These are phyloP conservation scores for Exophiala alcalophila DNA, from an alignment of 2,329 filamentous ascomycete genomes.

Conservation along the genomic window DNA sequence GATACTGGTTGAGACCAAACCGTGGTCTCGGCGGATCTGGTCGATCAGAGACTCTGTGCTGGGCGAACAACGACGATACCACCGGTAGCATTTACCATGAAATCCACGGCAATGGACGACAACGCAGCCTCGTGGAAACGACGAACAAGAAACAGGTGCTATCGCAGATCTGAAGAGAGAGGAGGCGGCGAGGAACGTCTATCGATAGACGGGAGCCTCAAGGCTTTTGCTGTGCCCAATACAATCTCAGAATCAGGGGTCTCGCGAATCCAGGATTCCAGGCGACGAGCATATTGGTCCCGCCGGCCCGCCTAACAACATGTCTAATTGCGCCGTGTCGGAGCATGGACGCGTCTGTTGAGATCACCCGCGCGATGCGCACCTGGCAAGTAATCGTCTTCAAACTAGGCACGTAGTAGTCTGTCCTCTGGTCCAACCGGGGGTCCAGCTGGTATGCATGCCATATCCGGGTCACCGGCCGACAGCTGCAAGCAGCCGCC, in stretches of 20 bases:
- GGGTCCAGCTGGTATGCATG: too few relatives aligned
- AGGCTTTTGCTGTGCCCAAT: slow-evolving; percentile 25
- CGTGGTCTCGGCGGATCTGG: slow-evolving; percentile 27
- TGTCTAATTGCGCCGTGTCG: slow-evolving; percentile 27
- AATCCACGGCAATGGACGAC: slow-evolving; percentile 10
- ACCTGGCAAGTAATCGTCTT: too few relatives aligned
- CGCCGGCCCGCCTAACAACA: slow-evolving; percentile 22
- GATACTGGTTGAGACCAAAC: slow-evolving; percentile 34
- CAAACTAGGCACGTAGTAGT: too few relatives aligned
- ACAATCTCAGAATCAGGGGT: slow-evolving; percentile 23
- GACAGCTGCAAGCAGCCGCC: too few relatives aligned
- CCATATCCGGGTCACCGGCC: too few relatives aligned
- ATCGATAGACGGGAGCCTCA: slow-evolving; percentile 26
- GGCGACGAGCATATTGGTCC: slow-evolving; percentile 22
- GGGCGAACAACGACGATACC: not conserved
- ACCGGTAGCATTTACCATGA: slow-evolving; percentile 2
- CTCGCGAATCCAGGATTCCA: slow-evolving; percentile 10
- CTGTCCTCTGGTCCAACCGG: too few relatives aligned
- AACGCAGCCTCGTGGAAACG: too few relatives aligned
- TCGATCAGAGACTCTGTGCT: not conserved
- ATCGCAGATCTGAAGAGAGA: slow-evolving; percentile 14
- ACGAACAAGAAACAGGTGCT: slow-evolving; percentile 10
- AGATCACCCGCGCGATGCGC: too few relatives aligned
- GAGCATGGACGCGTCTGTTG: slow-evolving; percentile 20
- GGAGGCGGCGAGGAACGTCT: slow-evolving; percentile 11